Conservation (phyloP, 768 basidiomycete species). For the Lactarius psammicola region DNA sequence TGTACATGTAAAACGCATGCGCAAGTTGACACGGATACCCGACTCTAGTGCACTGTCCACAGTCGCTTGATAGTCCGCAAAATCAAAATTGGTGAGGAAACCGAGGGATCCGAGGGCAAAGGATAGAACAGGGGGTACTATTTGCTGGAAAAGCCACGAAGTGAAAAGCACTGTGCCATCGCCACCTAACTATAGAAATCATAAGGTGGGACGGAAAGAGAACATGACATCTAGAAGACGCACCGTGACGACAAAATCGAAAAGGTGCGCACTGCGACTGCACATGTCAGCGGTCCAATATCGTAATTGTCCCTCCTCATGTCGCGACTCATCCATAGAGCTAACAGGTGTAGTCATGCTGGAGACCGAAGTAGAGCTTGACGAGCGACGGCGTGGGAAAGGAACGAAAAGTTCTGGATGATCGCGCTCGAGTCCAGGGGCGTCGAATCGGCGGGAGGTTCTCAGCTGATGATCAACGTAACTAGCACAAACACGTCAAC, state of each 20-base stretch:
- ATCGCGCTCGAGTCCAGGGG: conserved; percentile 79
- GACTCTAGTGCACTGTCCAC: conserved; percentile 87
- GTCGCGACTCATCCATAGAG: conserved; percentile 41
- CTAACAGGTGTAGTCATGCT: conserved; percentile 50
- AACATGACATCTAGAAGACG: conserved; percentile 35
- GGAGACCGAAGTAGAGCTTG: conserved; percentile 61
- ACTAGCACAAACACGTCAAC: conserved; percentile 40
- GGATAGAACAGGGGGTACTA: conserved; percentile 97
- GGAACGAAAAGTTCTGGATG: conserved; percentile 88
- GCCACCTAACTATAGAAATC: conserved; percentile 74
- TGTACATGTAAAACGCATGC: conserved; percentile 99
- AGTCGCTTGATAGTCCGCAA: conserved; percentile 77
- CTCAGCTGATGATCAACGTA: conserved; percentile 95
- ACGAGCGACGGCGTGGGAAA: conserved; percentile 68
- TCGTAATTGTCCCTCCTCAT: conserved; percentile 85
- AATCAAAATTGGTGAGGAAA: conserved; percentile 96
- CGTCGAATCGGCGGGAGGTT: conserved; percentile 90
- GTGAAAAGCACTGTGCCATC: conserved; percentile 99
- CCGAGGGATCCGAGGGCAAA: conserved; percentile 97
- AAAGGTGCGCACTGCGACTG: conserved; percentile 81
- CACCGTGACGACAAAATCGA: conserved; percentile 97
- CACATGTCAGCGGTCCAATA: conserved; percentile 99
- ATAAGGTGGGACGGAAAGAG: background rate
- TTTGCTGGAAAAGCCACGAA: conserved; percentile 97
- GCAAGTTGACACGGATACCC: conserved; percentile 94